These are phyloP conservation scores for Mortierella sp. DNA, from an alignment of 371 early-diverging fungal genomes.

Conservation along the genomic window DNA sequence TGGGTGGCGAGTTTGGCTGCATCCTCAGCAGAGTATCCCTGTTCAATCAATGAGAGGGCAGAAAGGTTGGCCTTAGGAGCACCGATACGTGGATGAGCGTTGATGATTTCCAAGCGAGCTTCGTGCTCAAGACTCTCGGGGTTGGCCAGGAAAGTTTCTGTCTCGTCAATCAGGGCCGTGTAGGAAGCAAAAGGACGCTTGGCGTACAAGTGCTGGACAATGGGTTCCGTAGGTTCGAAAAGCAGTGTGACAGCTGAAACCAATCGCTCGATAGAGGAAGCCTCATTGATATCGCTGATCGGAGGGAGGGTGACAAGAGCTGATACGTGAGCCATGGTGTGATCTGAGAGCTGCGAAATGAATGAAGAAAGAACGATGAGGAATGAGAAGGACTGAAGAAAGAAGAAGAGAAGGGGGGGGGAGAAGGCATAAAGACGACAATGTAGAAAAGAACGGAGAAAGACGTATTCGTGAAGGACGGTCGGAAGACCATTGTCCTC, in stretches of 20 bases:
- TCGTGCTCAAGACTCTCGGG: conserved; percentile 58
- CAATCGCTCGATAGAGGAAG: conserved; percentile 60
- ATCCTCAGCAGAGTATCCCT: conserved; percentile 65
- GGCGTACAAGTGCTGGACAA: conserved; percentile 75
- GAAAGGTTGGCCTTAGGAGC: conserved; percentile 75
- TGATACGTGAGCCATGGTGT: conserved; percentile 31
- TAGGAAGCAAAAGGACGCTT: conserved; percentile 77
- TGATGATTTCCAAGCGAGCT: conserved; percentile 79
- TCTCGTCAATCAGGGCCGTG: conserved; percentile 68
- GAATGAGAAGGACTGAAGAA: background rate
- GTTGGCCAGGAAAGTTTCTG: conserved; percentile 58
- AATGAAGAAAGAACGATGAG: background rate
- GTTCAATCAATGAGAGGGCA: conserved; percentile 79
- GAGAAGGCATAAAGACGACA: background rate
- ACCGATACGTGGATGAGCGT: conserved; percentile 94
- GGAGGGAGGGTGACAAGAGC: conserved; percentile 65
- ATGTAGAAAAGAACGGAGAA: too few relatives aligned
- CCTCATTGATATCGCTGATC: conserved; percentile 76
- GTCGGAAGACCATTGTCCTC: too few relatives aligned
- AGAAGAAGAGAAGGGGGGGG: background rate
- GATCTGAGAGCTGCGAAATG: conserved; percentile 1
- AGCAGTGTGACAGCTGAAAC: conserved; percentile 72
- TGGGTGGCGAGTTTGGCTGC: conserved; percentile 28
- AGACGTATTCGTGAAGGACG: background rate
- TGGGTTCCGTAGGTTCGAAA: conserved; percentile 89